These are phyloP conservation scores for Kodamaea hsintzibuensis DNA, from an alignment of 805 yeast species.

Conservation along the genomic window DNA sequence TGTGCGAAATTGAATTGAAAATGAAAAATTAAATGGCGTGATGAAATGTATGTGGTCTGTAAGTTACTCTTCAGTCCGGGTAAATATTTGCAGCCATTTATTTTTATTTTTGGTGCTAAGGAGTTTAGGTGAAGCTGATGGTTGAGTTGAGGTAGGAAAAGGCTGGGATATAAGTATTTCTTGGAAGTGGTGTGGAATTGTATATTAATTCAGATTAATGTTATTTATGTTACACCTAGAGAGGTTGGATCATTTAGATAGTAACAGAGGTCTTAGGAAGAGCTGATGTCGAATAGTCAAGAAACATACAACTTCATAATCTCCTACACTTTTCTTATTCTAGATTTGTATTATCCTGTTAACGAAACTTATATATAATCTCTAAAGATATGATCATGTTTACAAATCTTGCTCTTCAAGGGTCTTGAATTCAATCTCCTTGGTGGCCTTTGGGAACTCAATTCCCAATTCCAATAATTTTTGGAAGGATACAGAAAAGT, in stretches of 20 bases:
- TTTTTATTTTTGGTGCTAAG: not conserved
- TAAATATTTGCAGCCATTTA: not conserved
- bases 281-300: no score
- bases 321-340: no score
- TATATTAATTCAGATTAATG: no score
- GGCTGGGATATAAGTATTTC: no score
- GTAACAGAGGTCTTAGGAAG: no score
- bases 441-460: conserved; percentile 50
- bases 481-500: conserved; percentile 47
- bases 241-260: no score
- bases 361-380: no score
- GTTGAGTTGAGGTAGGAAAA: no score
- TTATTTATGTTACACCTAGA: no score
- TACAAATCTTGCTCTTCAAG: conserved; percentile 61
- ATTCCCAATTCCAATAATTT: conserved; percentile 48
- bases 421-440: conserved; percentile 57
- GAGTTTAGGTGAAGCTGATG: not conserved
- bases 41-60: not conserved
- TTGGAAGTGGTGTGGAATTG: no score
- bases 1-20: not conserved
- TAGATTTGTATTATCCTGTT: no score
- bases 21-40: not conserved
- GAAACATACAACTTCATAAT: no score
- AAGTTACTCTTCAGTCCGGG: conserved; percentile 5
- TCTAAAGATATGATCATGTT: not conserved